Percentiles rank a stretch among this genome's conserved stretches.
phyloP scores from a whole-genome alignment of 352 stramenopile genomes.

The Blastocystis sp. region DNA sequence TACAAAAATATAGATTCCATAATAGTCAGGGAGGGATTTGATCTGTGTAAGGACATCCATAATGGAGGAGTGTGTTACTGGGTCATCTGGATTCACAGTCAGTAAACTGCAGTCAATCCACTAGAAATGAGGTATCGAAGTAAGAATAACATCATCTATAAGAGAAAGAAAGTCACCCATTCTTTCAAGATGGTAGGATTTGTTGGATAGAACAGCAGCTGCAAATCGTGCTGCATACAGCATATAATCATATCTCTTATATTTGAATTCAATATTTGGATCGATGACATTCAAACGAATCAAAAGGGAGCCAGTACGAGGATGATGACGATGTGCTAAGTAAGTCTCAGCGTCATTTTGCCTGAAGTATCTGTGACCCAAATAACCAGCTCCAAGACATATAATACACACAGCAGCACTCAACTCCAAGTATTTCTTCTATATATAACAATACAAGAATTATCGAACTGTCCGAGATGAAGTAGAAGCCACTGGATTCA shows the following conservation, averaged over 20 bases:
- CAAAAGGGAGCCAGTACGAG: neutral
- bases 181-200: neutral
- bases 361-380: neutral
- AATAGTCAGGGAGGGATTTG: conserved; percentile 17
- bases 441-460: neutral
- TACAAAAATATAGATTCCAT: conserved; percentile 38
- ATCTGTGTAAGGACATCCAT: neutral
- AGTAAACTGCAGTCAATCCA: neutral
- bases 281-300: neutral
- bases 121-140: neutral
- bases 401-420: neutral
- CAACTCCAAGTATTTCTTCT: neutral
- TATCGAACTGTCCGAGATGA: too few relatives aligned
- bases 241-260: conserved; percentile 47
- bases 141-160: neutral
- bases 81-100: neutral
- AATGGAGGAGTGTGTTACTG: conserved; percentile 8
- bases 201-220: conserved; percentile 14
- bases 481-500: too few relatives aligned
- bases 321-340: neutral
- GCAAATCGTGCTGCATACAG: conserved; percentile 34
- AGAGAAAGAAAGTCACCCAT: neutral
- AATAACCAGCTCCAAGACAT: neutral
- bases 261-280: neutral
- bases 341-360: neutral